Evolutionary conservation across 2,329 filamentous ascomycete genomes (phyloP).

Genomic region (Colletotrichum australisinense): DNA sequence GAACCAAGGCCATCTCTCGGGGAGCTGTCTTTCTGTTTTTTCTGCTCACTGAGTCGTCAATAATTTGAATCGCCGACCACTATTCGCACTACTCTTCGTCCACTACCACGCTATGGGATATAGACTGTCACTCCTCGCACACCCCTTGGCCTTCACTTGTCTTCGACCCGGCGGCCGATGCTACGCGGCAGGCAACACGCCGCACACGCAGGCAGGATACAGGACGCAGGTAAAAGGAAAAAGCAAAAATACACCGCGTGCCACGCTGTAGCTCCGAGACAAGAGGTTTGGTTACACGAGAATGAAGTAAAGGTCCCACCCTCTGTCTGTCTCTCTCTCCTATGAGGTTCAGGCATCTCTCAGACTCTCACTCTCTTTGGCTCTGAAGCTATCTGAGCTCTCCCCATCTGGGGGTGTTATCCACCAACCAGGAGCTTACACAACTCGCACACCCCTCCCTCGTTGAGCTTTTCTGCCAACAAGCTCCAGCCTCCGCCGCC

Average conservation of each 20-base stretch:
- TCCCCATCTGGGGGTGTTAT: not conserved
- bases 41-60: not conserved
- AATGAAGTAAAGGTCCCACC: not conserved
- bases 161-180: conserved; percentile 8
- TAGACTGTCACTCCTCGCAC: not conserved
- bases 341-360: not conserved
- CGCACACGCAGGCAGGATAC: not conserved
- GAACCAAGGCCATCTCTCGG: not conserved
- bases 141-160: not conserved
- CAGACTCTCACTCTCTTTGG: not conserved
- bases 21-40: not conserved
- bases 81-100: no score
- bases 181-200: conserved; percentile 8
- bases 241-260: conserved; percentile 19
- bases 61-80: no score
- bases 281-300: conserved; percentile 19
- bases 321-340: not conserved
- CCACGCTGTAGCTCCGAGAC: conserved; percentile 27
- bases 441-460: not conserved
- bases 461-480: not conserved
- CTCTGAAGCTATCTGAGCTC: not conserved
- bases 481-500: no score
- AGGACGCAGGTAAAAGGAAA: not conserved
- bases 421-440: conserved; percentile 1
- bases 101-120: not conserved